Evolutionary conservation across 768 basidiomycete species (phyloP).

Genomic region (Fomitopsis serialis): DNA sequence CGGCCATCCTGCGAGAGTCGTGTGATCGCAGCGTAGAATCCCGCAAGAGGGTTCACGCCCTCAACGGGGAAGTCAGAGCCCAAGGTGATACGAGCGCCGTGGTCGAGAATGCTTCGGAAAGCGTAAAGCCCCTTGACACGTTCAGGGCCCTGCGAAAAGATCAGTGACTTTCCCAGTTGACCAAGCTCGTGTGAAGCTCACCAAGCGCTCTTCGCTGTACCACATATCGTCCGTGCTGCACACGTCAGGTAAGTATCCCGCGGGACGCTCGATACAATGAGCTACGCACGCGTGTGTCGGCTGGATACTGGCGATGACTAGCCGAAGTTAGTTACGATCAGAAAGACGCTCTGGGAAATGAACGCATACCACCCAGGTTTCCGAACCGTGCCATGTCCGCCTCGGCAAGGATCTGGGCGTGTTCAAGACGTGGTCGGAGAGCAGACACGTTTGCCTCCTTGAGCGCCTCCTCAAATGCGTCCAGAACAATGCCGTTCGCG

Average conservation of each 20-base stretch:
- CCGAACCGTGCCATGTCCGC: constrained; percentile 74
- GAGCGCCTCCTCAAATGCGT: constrained; percentile 74
- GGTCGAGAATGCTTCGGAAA: constrained; percentile 67
- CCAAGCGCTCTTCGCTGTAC: constrained; percentile 80
- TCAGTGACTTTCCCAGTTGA: background rate
- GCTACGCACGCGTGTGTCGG: constrained; percentile 78
- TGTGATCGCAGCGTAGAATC: constrained; percentile 86
- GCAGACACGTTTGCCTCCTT: constrained; percentile 56
- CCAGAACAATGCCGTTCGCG: constrained; percentile 78
- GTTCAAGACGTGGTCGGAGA: constrained; percentile 78
- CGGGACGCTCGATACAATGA: background rate
- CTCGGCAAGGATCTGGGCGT: constrained; percentile 82
- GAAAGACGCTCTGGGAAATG: background rate
- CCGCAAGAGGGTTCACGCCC: constrained; percentile 73
- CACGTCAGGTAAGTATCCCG: background rate
- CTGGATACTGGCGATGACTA: constrained; percentile 88
- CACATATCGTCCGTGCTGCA: constrained; percentile 80
- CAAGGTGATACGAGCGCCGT: constrained; percentile 63
- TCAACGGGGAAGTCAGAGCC: constrained; percentile 94
- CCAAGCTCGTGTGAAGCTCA: constrained; percentile 27
- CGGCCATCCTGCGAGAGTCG: constrained; percentile 61
- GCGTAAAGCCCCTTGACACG: constrained; percentile 85
- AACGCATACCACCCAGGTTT: constrained; percentile 63
- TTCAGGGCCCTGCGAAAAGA: constrained; percentile 58
- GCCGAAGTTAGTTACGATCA: background rate